Evolutionary conservation across 257 asterid species (phyloP), one percentile per base, ranked within the genome.

Genomic region (Voacanga thouarsii): DNA sequence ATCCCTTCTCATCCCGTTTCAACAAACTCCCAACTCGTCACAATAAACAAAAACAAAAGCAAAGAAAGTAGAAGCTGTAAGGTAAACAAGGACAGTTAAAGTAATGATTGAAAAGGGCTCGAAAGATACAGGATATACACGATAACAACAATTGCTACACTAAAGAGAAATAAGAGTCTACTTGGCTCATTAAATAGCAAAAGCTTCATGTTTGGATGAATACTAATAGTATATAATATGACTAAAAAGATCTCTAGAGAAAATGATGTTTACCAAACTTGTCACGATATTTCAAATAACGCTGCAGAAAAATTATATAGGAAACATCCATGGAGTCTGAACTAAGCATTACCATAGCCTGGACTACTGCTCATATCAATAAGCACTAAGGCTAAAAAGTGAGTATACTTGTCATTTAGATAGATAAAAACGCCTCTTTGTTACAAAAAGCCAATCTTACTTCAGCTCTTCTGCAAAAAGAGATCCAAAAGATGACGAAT

Each of bases 181-280:
- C 51, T 28, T n/a, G 72, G n/a, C 41, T 41, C 73, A 68, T 56
- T 12, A 75, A 24, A 74, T 39, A 59, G 21, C 39, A n/a, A 10
- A 26, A 15, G 51, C n/a, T 23, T 64, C 61, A 30, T 47, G 28
- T 33, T 57, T 55, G 19, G 43, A 59, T 30, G 61, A 47, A 70
- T 15, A 51, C 74, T 50, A 12, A 68, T 71, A 75, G 66, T 53
- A 50, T 12, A 55, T 47, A 44, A 56, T 39, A 76, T 69, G 81
- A 74, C 49, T 14, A 53, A 16, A 75, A 65, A 77, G 19, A 47
- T 73, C 24, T 1, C 12, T 61, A 68, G 21, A 71, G 81, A 81
- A 65, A 81, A 71, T 61, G 81, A 81, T 71, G 79, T 75, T 80
- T 84, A 81, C 87, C 87, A 41, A 80, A 81, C 78, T 78, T 18